Percentiles rank a stretch among this genome's conserved stretches.
These are phyloP conservation scores for Lentinula edodes DNA, from an alignment of 768 basidiomycete genomes.

Conservation along the genomic window DNA sequence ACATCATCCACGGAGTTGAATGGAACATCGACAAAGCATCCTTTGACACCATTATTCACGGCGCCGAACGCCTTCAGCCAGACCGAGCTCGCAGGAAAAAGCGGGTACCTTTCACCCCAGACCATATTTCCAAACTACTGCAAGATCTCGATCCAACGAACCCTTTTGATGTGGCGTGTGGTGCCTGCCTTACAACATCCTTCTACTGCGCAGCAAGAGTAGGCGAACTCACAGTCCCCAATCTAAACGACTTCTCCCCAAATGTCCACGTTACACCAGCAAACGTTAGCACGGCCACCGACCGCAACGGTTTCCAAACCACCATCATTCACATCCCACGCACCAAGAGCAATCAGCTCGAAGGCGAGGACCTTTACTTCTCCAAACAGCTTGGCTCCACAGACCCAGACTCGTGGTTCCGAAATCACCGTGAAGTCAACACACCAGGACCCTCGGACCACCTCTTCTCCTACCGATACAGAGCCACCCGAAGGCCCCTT, in stretches of 20 bases:
- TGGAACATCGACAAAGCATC: conserved; percentile 23
- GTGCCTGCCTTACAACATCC: conserved; percentile 29
- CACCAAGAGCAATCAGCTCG: conserved; percentile 17
- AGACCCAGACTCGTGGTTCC: conserved; percentile 22
- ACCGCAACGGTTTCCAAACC: conserved; percentile 17
- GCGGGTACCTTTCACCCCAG: conserved; percentile 21
- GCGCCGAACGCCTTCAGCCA: conserved; percentile 23
- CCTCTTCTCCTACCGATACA: conserved; percentile 24
- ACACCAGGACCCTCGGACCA: conserved; percentile 14
- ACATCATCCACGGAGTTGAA: conserved; percentile 30
- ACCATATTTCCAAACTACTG: neutral
- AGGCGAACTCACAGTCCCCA: conserved; percentile 33
- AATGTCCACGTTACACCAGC: conserved; percentile 20
- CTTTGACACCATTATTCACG: conserved; percentile 23
- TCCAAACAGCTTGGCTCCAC: conserved; percentile 19
- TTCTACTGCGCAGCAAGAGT: conserved; percentile 28
- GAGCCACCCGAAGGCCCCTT: neutral
- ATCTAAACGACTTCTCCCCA: conserved; percentile 23
- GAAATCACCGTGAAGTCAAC: conserved; percentile 23
- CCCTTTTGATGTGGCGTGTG: conserved; percentile 28
- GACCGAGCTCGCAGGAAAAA: conserved; percentile 20
- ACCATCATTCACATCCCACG: conserved; percentile 22
- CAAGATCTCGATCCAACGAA: conserved; percentile 16
- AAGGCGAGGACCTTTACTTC: conserved; percentile 27
- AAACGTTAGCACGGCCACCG: conserved; percentile 12